Evolutionary conservation across 208 protist genomes (phyloP), one percentile per base, ranked within the genome.

Genomic region (Lotmaria passim): DNA sequence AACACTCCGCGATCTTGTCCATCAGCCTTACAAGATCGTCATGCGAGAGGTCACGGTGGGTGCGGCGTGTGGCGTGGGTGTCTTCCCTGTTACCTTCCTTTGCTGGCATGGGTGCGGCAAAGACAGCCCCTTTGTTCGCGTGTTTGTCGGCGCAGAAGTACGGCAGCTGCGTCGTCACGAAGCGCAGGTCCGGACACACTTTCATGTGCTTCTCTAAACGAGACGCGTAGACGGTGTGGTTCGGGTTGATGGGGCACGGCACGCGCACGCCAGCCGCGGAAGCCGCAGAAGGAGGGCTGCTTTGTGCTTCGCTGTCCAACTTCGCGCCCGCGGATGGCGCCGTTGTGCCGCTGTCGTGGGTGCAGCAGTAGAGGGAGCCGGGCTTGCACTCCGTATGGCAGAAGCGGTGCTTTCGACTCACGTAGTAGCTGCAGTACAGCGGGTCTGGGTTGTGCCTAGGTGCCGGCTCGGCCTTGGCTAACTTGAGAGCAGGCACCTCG

Each of bases 221-320:
- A 3, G 73, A 74, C 7, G 64, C 77, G 65, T 88, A 93, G 5
- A 93, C 81, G 17, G 83, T 88, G 75, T 93, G 89, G 44, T 91
- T 89, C 1, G 81, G 75, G 65, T 91, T 94, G 68, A 94, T 88
- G 10, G 89, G 89, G 57, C 89, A 94, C 34, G 85, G 81, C 30
- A 94, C 82, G 23, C 89, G 78, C 48, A 43, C 43, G 43, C 69
- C 72, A 30, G n/a, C 52, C 3, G 24, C 43, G 26, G 2, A 23
- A 17, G n/a, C 30, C n/a, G n/a, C n/a, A n/a, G n/a, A n/a, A n/a
- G n/a, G n/a, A n/a, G n/a, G n/a, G n/a, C n/a, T n/a, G n/a, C n/a
- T n/a, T 38, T 23, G 28, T 14, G 10, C 34, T 34, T 14, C 43
- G 31, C 41, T 21, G 3, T 21, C 31, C 64, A 31, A 31, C 38